Evolutionary conservation across 306 rosid species (phyloP), one percentile per base, ranked within the genome.

Genomic region (Medicago lupulina): DNA sequence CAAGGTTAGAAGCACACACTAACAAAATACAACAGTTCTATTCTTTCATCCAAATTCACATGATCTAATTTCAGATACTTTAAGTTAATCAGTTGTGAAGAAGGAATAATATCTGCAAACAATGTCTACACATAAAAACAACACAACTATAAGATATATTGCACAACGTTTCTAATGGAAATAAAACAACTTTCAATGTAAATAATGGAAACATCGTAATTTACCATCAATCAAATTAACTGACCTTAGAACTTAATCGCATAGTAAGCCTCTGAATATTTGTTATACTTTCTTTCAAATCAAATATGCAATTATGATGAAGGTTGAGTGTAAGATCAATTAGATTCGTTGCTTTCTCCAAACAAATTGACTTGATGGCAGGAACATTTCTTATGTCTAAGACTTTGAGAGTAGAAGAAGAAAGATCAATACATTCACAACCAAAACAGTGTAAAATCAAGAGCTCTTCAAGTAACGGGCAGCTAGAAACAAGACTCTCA

Each of bases 401-500:
- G n/a, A n/a, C n/a, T n/a, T n/a, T n/a, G n/a, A n/a, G n/a, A n/a
- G n/a, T n/a, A n/a, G n/a, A n/a, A n/a, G n/a, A n/a, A n/a, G n/a
- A n/a, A n/a, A n/a, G n/a, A n/a, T n/a, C n/a, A n/a, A n/a, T n/a
- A n/a, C n/a, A n/a, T n/a, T n/a, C n/a, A n/a, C n/a, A n/a, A n/a
- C 16, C 19, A 1, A 16, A 0, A 1, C 9, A 3, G 8, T 12
- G 8, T 16, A 4, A 82, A 13, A 14, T 1, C 6, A n/a, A n/a
- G 59, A 72, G 72, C 34, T 0, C 1, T 40, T 43, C 21, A 9
- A 72, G 76, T 3, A 5, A 39, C 0, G 67, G 66, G 34, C 79
- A 82, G 53, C 72, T 13, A 7, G 38, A 77, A 3, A 72, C 18
- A 47, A 76, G 69, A 66, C 10, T 72, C 36, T 73, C 76, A 13